Percentiles rank a stretch among this genome's conserved stretches.
These are phyloP conservation scores for Aspergillus asperescens DNA, from an alignment of 495 filamentous ascomycete genomes.

Conservation along the genomic window DNA sequence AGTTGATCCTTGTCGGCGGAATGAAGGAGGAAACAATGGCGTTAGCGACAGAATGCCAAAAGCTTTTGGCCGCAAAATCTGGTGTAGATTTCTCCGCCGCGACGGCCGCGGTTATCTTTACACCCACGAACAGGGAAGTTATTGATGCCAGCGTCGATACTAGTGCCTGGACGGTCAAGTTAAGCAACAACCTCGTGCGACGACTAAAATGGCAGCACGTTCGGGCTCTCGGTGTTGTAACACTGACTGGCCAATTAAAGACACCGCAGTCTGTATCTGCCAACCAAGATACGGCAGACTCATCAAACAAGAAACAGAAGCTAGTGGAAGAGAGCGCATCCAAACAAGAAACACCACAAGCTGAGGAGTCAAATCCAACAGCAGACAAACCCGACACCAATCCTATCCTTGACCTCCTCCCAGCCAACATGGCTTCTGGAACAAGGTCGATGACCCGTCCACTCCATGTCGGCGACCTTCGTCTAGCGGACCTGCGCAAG, in stretches of 20 bases:
- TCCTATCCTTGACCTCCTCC: slow-evolving; percentile 74
- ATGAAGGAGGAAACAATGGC: slow-evolving; percentile 66
- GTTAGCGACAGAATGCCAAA: slow-evolving; percentile 75
- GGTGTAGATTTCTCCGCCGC: slow-evolving; percentile 35
- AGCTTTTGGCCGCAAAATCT: slow-evolving; percentile 57
- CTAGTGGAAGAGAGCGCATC: slow-evolving; percentile 30
- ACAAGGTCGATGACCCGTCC: slow-evolving; percentile 76
- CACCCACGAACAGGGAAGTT: slow-evolving; percentile 61
- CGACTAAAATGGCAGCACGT: slow-evolving; percentile 93
- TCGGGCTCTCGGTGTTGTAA: slow-evolving; percentile 79
- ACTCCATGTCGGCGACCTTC: slow-evolving; percentile 88
- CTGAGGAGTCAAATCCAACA: slow-evolving; percentile 15
- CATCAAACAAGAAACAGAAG: slow-evolving; percentile 63
- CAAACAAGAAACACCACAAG: slow-evolving; percentile 12
- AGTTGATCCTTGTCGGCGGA: slow-evolving; percentile 84
- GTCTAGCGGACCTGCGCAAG: slow-evolving; percentile 81
- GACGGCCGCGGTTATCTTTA: slow-evolving; percentile 63
- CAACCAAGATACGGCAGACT: slow-evolving; percentile 38
- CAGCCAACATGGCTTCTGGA: slow-evolving; percentile 68
- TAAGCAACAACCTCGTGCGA: slow-evolving; percentile 75
- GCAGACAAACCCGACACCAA: slow-evolving; percentile 30
- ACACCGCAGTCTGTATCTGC: slow-evolving; percentile 25
- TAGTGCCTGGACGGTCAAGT: slow-evolving; percentile 91
- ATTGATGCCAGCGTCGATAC: slow-evolving; percentile 95
- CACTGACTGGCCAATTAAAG: slow-evolving; percentile 64